Conservation (phyloP, 768 basidiomycete species). For the Suillus bovinus region DNA sequence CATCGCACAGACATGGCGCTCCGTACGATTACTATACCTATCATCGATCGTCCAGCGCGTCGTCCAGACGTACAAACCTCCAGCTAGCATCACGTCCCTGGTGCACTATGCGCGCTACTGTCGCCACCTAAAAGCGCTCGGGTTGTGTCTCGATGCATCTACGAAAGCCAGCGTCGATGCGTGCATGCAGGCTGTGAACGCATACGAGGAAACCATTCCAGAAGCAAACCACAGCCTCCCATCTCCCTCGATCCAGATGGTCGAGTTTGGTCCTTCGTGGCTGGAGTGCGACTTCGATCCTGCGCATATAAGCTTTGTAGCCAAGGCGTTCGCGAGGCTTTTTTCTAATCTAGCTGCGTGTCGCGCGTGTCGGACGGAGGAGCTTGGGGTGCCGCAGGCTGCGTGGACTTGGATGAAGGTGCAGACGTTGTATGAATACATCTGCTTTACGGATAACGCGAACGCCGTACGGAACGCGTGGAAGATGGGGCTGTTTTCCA, state of each 20-base stretch:
- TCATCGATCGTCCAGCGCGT: slow-evolving; percentile 4
- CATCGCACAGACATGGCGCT: slow-evolving; percentile 3
- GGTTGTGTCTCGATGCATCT: slow-evolving; percentile 2
- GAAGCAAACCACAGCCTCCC: not conserved
- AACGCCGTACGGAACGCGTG: not conserved
- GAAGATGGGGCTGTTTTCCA: not conserved
- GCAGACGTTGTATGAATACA: slow-evolving; percentile 3
- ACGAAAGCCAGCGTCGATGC: slow-evolving; percentile 1
- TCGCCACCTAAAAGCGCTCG: not conserved
- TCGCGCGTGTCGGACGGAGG: slow-evolving; percentile 6
- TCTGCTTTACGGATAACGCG: not conserved
- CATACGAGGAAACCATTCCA: not conserved
- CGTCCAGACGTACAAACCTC: not conserved
- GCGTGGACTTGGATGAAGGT: slow-evolving; percentile 5
- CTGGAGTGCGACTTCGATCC: slow-evolving; percentile 1
- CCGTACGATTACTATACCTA: not conserved
- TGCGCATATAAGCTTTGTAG: not conserved
- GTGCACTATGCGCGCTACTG: slow-evolving; percentile 1
- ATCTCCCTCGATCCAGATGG: not conserved
- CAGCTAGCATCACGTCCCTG: not conserved
- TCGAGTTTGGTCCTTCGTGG: slow-evolving; percentile 7
- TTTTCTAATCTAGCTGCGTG: slow-evolving; percentile 1
- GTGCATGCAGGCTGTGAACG: not conserved
- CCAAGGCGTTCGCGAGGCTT: not conserved
- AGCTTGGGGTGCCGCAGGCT: not conserved